Evolutionary conservation across 2,329 filamentous ascomycete species (phyloP).

Genomic region (Xylariaceae sp.): DNA sequence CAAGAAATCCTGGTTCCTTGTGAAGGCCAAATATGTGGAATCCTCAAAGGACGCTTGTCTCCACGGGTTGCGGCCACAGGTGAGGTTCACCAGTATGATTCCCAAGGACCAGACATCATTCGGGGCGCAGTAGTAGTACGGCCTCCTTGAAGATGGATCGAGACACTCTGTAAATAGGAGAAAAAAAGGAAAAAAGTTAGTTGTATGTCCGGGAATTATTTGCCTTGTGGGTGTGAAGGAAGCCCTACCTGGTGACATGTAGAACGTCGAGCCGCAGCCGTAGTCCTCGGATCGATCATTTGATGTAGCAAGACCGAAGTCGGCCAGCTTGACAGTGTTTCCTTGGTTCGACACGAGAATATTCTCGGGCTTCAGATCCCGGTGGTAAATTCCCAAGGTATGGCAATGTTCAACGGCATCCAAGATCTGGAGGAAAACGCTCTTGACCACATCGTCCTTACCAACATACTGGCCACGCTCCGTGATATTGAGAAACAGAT

Average conservation of each 20-base stretch:
- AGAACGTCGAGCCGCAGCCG: conserved; percentile 96
- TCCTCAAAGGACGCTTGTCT: conserved; percentile 93
- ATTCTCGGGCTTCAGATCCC: conserved; percentile 98
- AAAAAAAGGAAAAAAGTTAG: conserved; percentile 22
- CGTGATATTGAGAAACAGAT: conserved; percentile 96
- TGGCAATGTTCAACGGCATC: conserved; percentile 97
- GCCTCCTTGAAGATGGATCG: conserved; percentile 68
- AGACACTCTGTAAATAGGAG: conserved; percentile 67
- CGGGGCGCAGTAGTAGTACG: conserved; percentile 84
- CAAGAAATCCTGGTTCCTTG: conserved; percentile 80
- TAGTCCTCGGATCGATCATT: conserved; percentile 86
- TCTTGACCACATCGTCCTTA: conserved; percentile 83
- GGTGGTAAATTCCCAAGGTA: conserved; percentile 87
- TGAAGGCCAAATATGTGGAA: conserved; percentile 88
- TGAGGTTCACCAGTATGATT: conserved; percentile 95
- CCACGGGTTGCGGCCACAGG: conserved; percentile 97
- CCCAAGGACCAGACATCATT: conserved; percentile 99
- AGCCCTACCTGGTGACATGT: conserved; percentile 94
- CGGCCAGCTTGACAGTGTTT: conserved; percentile 88
- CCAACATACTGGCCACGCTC: conserved; percentile 89
- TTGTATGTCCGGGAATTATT: too few species aligned
- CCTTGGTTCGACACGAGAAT: conserved; percentile 87
- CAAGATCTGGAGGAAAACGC: conserved; percentile 89
- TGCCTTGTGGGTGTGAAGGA: conserved; percentile 13
- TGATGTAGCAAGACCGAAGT: conserved; percentile 91